phyloP scores from a whole-genome alignment of 2,329 filamentous ascomycete genomes.

The Aureobasidium subglaciale region DNA sequence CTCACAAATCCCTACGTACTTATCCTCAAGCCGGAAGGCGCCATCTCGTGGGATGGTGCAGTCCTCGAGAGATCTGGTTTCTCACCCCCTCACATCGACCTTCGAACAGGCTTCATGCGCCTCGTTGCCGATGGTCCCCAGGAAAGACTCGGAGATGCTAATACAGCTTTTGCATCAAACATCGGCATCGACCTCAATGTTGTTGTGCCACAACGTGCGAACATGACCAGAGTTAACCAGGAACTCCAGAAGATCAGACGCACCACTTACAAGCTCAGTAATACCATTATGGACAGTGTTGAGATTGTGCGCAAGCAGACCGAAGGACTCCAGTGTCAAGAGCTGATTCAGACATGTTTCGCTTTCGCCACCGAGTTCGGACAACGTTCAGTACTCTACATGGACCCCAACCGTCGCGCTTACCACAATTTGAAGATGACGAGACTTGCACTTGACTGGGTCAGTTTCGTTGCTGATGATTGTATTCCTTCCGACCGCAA shows the following conservation, averaged over 20 bases:
- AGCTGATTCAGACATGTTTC: conserved; percentile 95
- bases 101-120: conserved; percentile 79
- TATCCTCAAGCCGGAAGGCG: conserved; percentile 73
- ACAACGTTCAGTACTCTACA: conserved; percentile 85
- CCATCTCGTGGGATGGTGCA: conserved; percentile 73
- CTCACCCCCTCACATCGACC: conserved; percentile 70
- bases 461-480: conserved; percentile 96
- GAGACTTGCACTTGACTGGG: conserved; percentile 89
- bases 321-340: conserved; percentile 76
- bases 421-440: conserved; percentile 98
- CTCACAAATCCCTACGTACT: conserved; percentile 75
- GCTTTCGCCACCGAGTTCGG: conserved; percentile 99
- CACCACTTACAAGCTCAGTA: conserved; percentile 91
- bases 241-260: conserved; percentile 91
- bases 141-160: conserved; percentile 68
- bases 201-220: conserved; percentile 85
- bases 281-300: conserved; percentile 98
- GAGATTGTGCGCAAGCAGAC: conserved; percentile 86
- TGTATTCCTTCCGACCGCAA: conserved; percentile 89
- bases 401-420: conserved; percentile 89
- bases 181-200: conserved; percentile 81
- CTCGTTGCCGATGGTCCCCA: conserved; percentile 85
- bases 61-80: conserved; percentile 60
- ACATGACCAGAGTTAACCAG: conserved; percentile 83
- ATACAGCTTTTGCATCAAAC: conserved; percentile 70